Conservation (phyloP, 305 asterid genomes). For the Plantago coronopus region DNA sequence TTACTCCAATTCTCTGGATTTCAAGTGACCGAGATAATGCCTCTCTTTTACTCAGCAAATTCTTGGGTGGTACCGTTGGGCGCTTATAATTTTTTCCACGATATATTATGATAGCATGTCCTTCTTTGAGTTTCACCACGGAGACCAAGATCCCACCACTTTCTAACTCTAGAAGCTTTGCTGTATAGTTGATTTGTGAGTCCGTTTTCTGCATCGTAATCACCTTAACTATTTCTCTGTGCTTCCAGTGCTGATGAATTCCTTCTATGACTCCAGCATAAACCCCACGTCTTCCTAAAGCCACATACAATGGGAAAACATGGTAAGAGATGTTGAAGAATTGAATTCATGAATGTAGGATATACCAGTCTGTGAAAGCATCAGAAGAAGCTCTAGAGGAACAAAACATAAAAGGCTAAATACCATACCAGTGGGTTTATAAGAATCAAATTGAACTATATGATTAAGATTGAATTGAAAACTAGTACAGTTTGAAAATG, state of each 20-base stretch:
- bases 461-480: conserved; percentile 13
- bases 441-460: conserved; percentile 4
- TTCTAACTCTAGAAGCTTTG: conserved; percentile 59
- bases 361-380: background rate
- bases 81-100: conserved; percentile 94
- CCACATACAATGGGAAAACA: conserved; percentile 4
- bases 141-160: conserved; percentile 77
- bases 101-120: conserved; percentile 81
- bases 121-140: conserved; percentile 74
- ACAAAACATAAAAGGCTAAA: background rate
- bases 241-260: conserved; percentile 95
- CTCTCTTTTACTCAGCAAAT: conserved; percentile 67
- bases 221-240: conserved; percentile 83
- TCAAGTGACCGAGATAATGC: conserved; percentile 79
- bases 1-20: conserved; percentile 89
- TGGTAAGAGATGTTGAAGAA: background rate
- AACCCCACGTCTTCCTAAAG: conserved; percentile 94
- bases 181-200: conserved; percentile 64
- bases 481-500: background rate
- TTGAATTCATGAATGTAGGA: conserved; percentile 12
- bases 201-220: conserved; percentile 74
- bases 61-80: conserved; percentile 42
- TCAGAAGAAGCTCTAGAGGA: background rate
- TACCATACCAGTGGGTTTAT: background rate
- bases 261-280: conserved; percentile 88